Evolutionary conservation across 2,329 filamentous ascomycete genomes (phyloP).

Genomic region (Aspergillus texensis): DNA sequence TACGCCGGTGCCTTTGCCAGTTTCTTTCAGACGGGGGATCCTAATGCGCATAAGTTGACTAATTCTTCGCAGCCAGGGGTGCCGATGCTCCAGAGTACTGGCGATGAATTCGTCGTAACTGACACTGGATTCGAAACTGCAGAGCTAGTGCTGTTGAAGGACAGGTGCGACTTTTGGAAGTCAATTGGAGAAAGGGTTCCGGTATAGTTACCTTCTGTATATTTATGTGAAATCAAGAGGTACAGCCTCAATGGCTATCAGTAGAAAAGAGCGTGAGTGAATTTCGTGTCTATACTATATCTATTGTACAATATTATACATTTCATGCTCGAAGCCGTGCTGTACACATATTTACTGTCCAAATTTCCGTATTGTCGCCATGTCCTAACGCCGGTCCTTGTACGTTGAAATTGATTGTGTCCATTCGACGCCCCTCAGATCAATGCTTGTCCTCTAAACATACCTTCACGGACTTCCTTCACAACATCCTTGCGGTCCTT

Average conservation of each 20-base stretch:
- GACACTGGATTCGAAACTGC: constrained; percentile 49
- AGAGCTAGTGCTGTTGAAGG: constrained; percentile 42
- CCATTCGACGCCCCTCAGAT: constrained; percentile 52
- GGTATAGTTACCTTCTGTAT: constrained; percentile 34
- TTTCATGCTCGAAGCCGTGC: constrained; percentile 1
- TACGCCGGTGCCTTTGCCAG: constrained; percentile 62
- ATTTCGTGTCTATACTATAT: constrained; percentile 11
- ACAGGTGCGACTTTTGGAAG: constrained; percentile 59
- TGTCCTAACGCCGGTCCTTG: constrained; percentile 11
- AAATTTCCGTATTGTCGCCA: not conserved
- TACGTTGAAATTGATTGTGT: constrained; percentile 2
- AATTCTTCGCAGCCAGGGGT: constrained; percentile 44
- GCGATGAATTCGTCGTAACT: constrained; percentile 56
- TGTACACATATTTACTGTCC: constrained; percentile 3
- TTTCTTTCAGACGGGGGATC: constrained; percentile 62
- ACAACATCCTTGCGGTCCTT: constrained; percentile 89
- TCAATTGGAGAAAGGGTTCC: constrained; percentile 51
- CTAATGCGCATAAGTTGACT: constrained; percentile 60
- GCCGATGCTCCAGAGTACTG: constrained; percentile 43
- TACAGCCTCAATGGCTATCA: not conserved
- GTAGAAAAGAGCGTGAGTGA: not conserved
- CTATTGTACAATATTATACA: constrained; percentile 17
- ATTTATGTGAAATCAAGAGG: not conserved
- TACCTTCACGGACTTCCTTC: constrained; percentile 85
- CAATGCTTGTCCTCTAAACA: constrained; percentile 79